phyloP scores from a whole-genome alignment of 78 protist genomes.

The Cavenderia fasciculata region DNA sequence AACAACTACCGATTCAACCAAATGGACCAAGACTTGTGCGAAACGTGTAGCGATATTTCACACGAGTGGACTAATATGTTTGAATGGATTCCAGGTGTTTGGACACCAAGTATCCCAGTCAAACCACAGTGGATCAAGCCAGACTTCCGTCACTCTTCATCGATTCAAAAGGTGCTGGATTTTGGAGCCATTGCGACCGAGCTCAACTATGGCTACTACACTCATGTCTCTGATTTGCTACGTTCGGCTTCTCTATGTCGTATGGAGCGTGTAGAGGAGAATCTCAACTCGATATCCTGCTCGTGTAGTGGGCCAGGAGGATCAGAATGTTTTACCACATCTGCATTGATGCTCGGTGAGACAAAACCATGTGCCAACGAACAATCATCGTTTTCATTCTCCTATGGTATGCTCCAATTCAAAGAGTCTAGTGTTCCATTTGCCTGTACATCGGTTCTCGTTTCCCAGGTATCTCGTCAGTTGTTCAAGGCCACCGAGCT shows the following conservation, averaged over 20 bases:
- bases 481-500: constrained; percentile 16
- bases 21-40: constrained; percentile 3
- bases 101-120: constrained; percentile 2
- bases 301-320: constrained; percentile 16
- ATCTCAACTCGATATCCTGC: constrained; percentile 21
- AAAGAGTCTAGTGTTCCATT: neutral
- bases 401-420: constrained; percentile 14
- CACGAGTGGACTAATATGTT: constrained; percentile 9
- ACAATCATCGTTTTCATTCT: neutral
- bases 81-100: constrained; percentile 18
- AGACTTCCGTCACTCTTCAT: neutral
- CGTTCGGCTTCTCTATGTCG: constrained; percentile 31
- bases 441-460: constrained; percentile 4
- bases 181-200: neutral
- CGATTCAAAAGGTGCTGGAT: neutral
- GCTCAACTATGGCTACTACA: neutral
- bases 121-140: neutral
- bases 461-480: constrained; percentile 20
- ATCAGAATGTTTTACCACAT: neutral
- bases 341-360: neutral
- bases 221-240: constrained; percentile 44
- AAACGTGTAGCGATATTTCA: neutral
- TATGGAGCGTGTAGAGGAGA: constrained; percentile 42
- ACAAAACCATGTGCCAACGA: constrained; percentile 34
- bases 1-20: constrained; percentile 38